Percentiles rank a stretch among this genome's conserved stretches.
These are phyloP conservation scores for Sporothrix luriei DNA, from an alignment of 2,329 filamentous ascomycete genomes.

Conservation along the genomic window DNA sequence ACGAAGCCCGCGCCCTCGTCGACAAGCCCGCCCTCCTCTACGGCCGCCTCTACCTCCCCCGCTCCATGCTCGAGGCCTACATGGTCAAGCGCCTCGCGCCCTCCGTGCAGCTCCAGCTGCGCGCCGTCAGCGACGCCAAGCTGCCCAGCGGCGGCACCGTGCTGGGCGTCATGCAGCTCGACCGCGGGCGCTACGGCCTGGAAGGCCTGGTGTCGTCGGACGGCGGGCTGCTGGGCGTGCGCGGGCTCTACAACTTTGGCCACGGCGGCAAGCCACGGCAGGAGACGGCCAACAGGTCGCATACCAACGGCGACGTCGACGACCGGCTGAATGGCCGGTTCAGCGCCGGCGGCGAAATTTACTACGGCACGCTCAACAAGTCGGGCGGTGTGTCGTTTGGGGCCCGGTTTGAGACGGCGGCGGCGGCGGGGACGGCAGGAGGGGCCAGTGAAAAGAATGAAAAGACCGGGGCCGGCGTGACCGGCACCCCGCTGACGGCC, in stretches of 20 bases:
- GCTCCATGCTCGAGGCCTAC: slow-evolving; percentile 82
- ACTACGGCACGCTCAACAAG: slow-evolving; percentile 94
- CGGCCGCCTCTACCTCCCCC: slow-evolving; percentile 78
- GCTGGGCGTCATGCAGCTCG: slow-evolving; percentile 74
- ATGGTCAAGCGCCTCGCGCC: slow-evolving; percentile 78
- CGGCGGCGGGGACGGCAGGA: slow-evolving; percentile 53
- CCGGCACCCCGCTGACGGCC: slow-evolving; percentile 88
- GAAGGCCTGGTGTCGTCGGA: slow-evolving; percentile 93
- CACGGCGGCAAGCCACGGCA: background rate
- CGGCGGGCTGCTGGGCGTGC: slow-evolving; percentile 81
- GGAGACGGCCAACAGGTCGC: too few relatives aligned
- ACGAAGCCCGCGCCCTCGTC: slow-evolving; percentile 36
- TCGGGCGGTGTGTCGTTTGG: slow-evolving; percentile 89
- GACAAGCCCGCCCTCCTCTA: slow-evolving; percentile 61
- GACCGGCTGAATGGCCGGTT: slow-evolving; percentile 72
- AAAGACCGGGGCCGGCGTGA: slow-evolving; percentile 50
- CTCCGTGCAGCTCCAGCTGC: slow-evolving; percentile 76
- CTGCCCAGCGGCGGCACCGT: slow-evolving; percentile 76
- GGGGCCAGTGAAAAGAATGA: slow-evolving; percentile 39
- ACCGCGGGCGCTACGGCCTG: slow-evolving; percentile 81
- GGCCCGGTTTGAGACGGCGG: slow-evolving; percentile 76
- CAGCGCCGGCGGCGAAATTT: slow-evolving; percentile 87
- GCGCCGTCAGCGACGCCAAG: slow-evolving; percentile 71
- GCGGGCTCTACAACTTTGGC: slow-evolving; percentile 94
- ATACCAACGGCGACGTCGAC: slow-evolving; percentile 42